Evolutionary conservation across 2,329 filamentous ascomycete genomes (phyloP).

Genomic region (Beauveria asiatica): DNA sequence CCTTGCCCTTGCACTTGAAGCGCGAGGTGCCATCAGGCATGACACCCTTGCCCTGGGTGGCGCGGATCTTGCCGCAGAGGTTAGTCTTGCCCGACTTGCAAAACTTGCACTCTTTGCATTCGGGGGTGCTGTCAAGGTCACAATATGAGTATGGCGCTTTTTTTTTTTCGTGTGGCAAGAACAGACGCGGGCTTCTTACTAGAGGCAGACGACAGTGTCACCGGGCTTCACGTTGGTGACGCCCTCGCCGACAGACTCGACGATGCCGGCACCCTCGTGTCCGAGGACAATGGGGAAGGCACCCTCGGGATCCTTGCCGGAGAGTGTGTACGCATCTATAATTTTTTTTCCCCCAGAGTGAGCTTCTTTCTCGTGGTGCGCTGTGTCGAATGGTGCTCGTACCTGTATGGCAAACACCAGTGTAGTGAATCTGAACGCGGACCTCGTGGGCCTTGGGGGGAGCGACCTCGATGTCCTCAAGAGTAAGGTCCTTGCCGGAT

Average conservation of each 20-base stretch:
- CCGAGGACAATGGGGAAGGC: slow-evolving; percentile 84
- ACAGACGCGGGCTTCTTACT: slow-evolving; percentile 43
- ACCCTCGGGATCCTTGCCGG: slow-evolving; percentile 94
- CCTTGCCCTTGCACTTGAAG: slow-evolving; percentile 91
- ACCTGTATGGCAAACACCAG: slow-evolving; percentile 98
- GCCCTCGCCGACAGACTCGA: slow-evolving; percentile 89
- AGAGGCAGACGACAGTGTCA: slow-evolving; percentile 84
- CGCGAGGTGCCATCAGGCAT: slow-evolving; percentile 96
- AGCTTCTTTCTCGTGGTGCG: neutral
- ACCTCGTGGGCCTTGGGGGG: slow-evolving; percentile 90
- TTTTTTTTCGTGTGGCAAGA: neutral
- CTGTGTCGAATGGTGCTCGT: slow-evolving; percentile 16
- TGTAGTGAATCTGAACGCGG: slow-evolving; percentile 94
- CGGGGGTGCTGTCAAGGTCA: slow-evolving; percentile 62
- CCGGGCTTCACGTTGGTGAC: slow-evolving; percentile 91
- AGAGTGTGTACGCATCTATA: slow-evolving; percentile 83
- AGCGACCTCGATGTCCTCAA: slow-evolving; percentile 88
- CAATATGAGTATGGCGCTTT: too few species aligned
- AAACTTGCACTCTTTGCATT: slow-evolving; percentile 98
- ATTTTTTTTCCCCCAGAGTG: neutral
- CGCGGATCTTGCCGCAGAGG: slow-evolving; percentile 96
- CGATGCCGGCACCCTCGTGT: slow-evolving; percentile 85
- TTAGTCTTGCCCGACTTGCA: slow-evolving; percentile 99
- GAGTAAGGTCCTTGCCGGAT: slow-evolving; percentile 76
- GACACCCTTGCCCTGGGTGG: slow-evolving; percentile 88